Base-by-base conservation (phyloP, 495 filamentous ascomycete genomes). In the Penicillium simplicissimum region DNA sequence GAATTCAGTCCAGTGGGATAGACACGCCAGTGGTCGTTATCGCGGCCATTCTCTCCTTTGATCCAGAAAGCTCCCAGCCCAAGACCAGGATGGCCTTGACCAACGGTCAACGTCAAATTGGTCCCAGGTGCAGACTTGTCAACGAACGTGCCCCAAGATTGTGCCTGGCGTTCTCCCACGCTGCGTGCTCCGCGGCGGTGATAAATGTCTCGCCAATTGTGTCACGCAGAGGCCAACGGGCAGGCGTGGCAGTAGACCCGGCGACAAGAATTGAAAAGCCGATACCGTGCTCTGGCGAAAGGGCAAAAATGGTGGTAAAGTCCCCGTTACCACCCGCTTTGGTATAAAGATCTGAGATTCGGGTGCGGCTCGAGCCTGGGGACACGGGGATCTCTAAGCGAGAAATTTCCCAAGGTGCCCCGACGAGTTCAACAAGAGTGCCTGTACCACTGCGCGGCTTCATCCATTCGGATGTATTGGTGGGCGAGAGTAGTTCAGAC, bases 401-500 rank as follows among this genome's bases (percentile, higher is more conserved):
- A 17, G 28, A 17, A 5, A 53, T 36, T n/a, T 60, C 62, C 62
- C 62, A 64, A 1, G 62, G 62, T 10, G 62, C 62, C 2, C 62
- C 62, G 43, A 64, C 62, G 10, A 64, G 57, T 15, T 64, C 62
- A 19, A 64, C 62, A 4, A 64, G 11, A 1, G 33, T 52, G 1
- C 62, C 57, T 8, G 62, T 64, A 13, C 51, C 62, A 43, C 57
- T 64, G 43, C 19, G 57, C 0, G 82, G 82, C 64, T 82, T 75
- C 56, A 76, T 66, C 72, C 74, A 76, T 48, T 63, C 74, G 10
- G 67, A 73, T 2, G 59, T 82, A 63, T 10, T 76, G 71, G 37
- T 74, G 55, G 43, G 72, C 48, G 58, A 68, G 57, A 74, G 68
- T 69, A 79, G 52, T 68, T 74, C 76, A 4, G 78, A 77, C 65